Percentiles rank a stretch among this genome's conserved stretches.
phyloP scores from a whole-genome alignment of 805 yeast genomes.

The Starmerella vaccinii region DNA sequence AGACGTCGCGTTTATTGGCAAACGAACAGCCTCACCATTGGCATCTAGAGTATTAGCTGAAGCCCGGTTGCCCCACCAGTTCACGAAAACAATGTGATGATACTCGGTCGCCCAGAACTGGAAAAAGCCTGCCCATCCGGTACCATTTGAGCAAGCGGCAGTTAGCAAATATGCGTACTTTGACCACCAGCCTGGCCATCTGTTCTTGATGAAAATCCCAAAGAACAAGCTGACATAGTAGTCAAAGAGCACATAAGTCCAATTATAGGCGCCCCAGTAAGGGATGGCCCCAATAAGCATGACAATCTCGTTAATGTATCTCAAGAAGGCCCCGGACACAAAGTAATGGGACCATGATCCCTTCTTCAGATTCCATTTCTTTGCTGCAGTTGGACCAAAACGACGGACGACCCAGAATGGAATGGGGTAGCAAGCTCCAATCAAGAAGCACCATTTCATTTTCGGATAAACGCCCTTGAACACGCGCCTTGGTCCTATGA shows the following conservation, averaged over 20 bases:
- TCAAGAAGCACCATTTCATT: conserved; percentile 51
- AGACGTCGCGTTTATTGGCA: conserved; percentile 2
- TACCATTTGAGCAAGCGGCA: conserved; percentile 41
- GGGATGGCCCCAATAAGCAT: conserved; percentile 6
- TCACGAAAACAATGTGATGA: conserved; percentile 26
- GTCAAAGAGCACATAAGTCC: conserved; percentile 36
- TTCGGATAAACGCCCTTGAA: conserved; percentile 43
- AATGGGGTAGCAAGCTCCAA: conserved; percentile 36
- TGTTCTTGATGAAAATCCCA: conserved; percentile 36
- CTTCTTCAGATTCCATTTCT: neutral
- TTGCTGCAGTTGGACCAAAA: neutral
- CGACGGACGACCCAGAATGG: conserved; percentile 19
- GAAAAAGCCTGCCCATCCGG: conserved; percentile 39
- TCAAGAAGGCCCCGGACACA: conserved; percentile 19
- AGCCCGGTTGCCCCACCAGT: conserved; percentile 43
- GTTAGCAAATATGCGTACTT: conserved; percentile 42
- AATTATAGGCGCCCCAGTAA: conserved; percentile 38
- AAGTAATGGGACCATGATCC: conserved; percentile 15
- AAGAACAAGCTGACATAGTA: conserved; percentile 34
- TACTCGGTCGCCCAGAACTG: conserved; percentile 37
- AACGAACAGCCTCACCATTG: conserved; percentile 13
- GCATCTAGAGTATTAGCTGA: conserved; percentile 6
- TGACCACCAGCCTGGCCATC: conserved; percentile 43
- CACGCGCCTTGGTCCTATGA: conserved; percentile 37
- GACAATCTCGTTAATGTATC: conserved; percentile 16